Base-by-base conservation (phyloP, 345 rosid species). In the Eucalyptus sp. region DNA sequence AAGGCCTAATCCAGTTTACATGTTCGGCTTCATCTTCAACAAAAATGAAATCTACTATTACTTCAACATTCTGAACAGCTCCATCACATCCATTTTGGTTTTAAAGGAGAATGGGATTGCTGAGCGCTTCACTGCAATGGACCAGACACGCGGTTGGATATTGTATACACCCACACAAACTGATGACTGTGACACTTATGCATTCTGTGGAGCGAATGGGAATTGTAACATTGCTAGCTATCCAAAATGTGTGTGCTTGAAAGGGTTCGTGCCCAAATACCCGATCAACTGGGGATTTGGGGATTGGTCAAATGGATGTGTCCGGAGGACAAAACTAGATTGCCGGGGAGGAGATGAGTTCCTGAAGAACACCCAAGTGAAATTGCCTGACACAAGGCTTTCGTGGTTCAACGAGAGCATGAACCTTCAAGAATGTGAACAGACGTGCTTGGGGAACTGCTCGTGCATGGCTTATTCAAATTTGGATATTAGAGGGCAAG, bases 241-340 rank as follows among this genome's bases (percentile, higher is more conserved):
- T 2, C 93, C 96, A 12, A 92, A 90, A 48, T 93, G 95, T 68
- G 49, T 86, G 20, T 94, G 95, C 83, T 27, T 91, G 89, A 89
- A 85, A 31, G 94, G 96, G 17, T 94, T 94, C 50, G 27, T 51
- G 15, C 92, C 94, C 13, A 90, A 52, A 68, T 90, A 84, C 66
- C 86, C 83, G 11, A 31, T 66, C 37, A 92, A 90, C 3, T 92
- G 93, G 92, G 68, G 58, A 50, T 41, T 91, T 11, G 86, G 92
- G 54, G 94, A 90, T 87, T 93, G 96, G 90, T 91, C 92, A 31
- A 89, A 76, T 15, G 96, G 95, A 33, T 94, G 96, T 51, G 62
- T 90, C 2, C 89, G 91, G 50, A 90, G 86, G 62, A 92, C 91
- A 6, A 31, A 84, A 29, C 51, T 89, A 37, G 76, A 86, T 5